Evolutionary conservation across 805 yeast genomes (phyloP).

Genomic region (Candida manassasensis): DNA sequence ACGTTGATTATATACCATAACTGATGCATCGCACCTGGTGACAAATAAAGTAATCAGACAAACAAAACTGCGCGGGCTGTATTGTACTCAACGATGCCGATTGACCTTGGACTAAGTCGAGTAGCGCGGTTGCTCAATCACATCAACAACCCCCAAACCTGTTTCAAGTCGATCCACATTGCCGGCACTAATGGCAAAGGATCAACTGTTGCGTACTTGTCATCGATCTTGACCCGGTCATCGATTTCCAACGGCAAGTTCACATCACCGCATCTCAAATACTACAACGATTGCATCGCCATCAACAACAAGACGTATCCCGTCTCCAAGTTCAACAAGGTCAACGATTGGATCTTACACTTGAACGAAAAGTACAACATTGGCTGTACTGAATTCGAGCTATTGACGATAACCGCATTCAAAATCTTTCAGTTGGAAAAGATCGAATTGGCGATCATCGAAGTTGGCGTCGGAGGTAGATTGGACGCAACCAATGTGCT

Average conservation of each 20-base stretch:
- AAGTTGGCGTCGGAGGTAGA: conserved; percentile 91
- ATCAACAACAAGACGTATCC: conserved; percentile 59
- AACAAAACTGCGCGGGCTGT: no score
- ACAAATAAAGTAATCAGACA: no score
- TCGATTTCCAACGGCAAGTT: conserved; percentile 64
- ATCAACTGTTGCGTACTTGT: conserved; percentile 78
- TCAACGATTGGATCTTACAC: conserved; percentile 38
- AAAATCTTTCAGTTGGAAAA: conserved; percentile 57
- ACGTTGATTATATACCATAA: no score
- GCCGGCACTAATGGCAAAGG: conserved; percentile 99
- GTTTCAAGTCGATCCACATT: conserved; percentile 70
- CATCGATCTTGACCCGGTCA: conserved; percentile 53
- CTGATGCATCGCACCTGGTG: no score
- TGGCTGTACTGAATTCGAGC: conserved; percentile 84
- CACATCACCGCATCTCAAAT: conserved; percentile 81
- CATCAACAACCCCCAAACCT: conserved; percentile 66
- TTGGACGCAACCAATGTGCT: conserved; percentile 85
- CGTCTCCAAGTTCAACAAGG: conserved; percentile 37
- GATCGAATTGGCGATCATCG: conserved; percentile 78
- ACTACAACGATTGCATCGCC: conserved; percentile 70
- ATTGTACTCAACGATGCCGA: conserved; percentile 36
- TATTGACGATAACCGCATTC: conserved; percentile 80
- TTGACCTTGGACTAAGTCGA: conserved; percentile 36
- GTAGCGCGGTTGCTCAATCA: conserved; percentile 26
- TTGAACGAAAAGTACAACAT: conserved; percentile 39